A percentile compares a stretch with the other conserved stretches of the same genome.
These are phyloP conservation scores for Cyclocybe aegerita DNA, from an alignment of 768 basidiomycete genomes.

Conservation along the genomic window DNA sequence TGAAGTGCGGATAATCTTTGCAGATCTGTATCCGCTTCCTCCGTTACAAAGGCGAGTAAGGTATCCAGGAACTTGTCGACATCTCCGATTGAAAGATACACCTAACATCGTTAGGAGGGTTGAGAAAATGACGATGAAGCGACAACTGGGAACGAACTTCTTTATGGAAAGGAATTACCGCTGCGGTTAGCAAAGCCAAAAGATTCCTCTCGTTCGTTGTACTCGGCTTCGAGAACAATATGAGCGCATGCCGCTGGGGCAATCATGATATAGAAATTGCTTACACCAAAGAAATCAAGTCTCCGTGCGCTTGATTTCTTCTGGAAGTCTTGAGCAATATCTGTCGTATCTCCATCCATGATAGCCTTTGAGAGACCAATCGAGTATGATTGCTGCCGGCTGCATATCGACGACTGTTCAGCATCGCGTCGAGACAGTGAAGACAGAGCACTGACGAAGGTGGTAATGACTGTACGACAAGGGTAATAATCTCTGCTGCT, in stretches of 20 bases:
- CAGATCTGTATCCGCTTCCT: constrained; percentile 39
- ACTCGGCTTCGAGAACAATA: constrained; percentile 38
- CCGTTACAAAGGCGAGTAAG: constrained; percentile 62
- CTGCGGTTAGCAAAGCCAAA: constrained; percentile 65
- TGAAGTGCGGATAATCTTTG: constrained; percentile 60
- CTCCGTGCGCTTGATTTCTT: constrained; percentile 36
- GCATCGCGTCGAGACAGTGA: background rate
- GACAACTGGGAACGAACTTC: constrained; percentile 46
- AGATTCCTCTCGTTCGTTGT: constrained; percentile 57
- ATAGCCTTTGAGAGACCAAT: constrained; percentile 47
- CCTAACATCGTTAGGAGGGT: constrained; percentile 33
- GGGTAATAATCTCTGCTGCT: constrained; percentile 64
- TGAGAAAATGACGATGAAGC: background rate
- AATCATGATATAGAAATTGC: background rate
- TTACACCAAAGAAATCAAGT: constrained; percentile 57
- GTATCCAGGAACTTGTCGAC: constrained; percentile 50
- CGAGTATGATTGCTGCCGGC: constrained; percentile 65
- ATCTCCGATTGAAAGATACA: constrained; percentile 47
- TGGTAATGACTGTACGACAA: constrained; percentile 64
- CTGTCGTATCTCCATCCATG: constrained; percentile 48
- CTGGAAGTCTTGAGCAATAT: constrained; percentile 56
- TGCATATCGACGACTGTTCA: constrained; percentile 24
- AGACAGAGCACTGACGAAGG: constrained; percentile 54
- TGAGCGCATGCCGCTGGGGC: background rate
- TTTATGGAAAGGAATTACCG: constrained; percentile 60